Conservation (phyloP, 1,139 yeast species). For the Kurtzmaniella natalensis region DNA sequence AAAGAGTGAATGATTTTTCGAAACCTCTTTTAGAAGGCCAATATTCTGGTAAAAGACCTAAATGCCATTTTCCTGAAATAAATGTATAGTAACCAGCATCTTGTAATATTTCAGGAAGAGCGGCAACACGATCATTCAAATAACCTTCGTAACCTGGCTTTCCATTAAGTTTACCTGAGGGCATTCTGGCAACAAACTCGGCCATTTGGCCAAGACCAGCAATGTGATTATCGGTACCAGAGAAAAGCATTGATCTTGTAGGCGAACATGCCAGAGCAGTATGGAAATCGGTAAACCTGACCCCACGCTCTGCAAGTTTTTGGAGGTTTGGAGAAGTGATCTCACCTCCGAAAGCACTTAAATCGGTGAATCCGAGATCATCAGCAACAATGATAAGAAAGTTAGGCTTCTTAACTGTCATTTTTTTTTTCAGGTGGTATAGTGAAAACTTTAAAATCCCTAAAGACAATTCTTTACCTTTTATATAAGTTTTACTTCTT, state of each 20-base stretch:
- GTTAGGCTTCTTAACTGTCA: constrained; percentile 27
- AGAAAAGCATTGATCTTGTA: constrained; percentile 56
- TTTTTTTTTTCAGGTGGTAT: background rate
- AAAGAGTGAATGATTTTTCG: constrained; percentile 43
- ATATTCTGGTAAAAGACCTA: constrained; percentile 45
- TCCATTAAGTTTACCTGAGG: constrained; percentile 31
- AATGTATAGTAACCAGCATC: constrained; percentile 46
- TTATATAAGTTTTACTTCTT: too few relatives aligned
- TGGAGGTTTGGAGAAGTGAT: constrained; percentile 52
- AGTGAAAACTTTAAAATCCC: too few relatives aligned
- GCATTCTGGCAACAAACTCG: constrained; percentile 37
- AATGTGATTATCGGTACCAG: constrained; percentile 59
- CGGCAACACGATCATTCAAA: constrained; percentile 48
- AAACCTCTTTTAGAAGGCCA: constrained; percentile 53
- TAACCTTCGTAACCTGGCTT: constrained; percentile 58
- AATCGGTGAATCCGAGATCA: constrained; percentile 58
- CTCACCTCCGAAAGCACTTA: constrained; percentile 56
- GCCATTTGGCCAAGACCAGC: constrained; percentile 62
- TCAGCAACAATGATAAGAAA: constrained; percentile 58
- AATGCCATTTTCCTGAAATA: constrained; percentile 57
- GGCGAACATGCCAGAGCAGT: constrained; percentile 67
- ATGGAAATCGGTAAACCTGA: constrained; percentile 53
- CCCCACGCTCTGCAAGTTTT: constrained; percentile 39
- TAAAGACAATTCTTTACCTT: too few relatives aligned
- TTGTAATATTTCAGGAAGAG: constrained; percentile 48